Evolutionary conservation across 1,284 basidiomycete genomes (phyloP), one percentile per base, ranked within the genome.

Genomic region (Ustilago hordei): DNA sequence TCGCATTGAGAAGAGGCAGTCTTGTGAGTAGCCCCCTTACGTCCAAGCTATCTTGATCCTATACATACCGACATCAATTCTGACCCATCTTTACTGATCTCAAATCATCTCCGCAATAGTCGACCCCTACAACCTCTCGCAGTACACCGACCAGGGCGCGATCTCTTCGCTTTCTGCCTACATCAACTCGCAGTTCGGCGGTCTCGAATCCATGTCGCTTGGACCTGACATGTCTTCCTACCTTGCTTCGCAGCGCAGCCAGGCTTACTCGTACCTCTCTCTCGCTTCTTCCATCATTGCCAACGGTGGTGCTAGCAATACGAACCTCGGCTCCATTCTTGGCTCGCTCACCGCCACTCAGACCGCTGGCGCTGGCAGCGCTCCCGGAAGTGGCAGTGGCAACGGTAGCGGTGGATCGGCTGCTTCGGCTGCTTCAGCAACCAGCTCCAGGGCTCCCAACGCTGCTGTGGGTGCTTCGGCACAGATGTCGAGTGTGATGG

Each of bases 251-350:
- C 55, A 64, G 23, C 38, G 39, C 38, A 69, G 64, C 60, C 12
- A 54, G 41, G 72, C 72, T 13, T 63, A 69, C 72, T 66, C 60
- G 55, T 69, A 69, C 72, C 67, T 75, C 23, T 69, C 67, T 15
- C 4, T 75, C 23, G 72, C 72, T 36, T 75, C 72, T 23, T 64
- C 63, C 39, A 56, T 75, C 28, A 50, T 57, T 6, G 53, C 52
- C 54, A 66, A 69, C 48, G 66, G 71, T 11, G 71, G 70, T 15
- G 43, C 58, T 8, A 55, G 52, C 53, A 68, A 68, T 55, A 43
- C 70, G 39, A 23, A 66, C 34, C 50, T 65, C 2, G 34, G 53
- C 17, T 65, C 71, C 31, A 7, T 63, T 6, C 45, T 74, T 12
- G 34, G 38, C 34, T 72, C 69, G 28, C 47, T 68, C 41, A 65